Percentiles rank a stretch among this genome's conserved stretches.
phyloP scores from a whole-genome alignment of 257 asterid genomes.

The Pogostemon cablin region DNA sequence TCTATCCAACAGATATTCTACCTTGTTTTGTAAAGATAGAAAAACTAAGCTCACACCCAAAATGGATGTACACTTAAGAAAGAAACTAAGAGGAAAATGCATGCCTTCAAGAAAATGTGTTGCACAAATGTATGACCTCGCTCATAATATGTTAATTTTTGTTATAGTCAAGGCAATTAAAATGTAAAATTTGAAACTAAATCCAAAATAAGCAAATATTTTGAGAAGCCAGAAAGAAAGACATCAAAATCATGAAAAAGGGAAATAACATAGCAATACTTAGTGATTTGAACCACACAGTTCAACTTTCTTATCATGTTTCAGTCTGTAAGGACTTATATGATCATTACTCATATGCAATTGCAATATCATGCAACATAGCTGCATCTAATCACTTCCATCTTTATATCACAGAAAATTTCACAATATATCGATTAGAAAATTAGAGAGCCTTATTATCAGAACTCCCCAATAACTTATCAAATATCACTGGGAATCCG shows the following conservation, averaged over 20 bases:
- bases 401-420: neutral
- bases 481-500: too few relatives aligned
- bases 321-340: neutral
- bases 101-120: neutral
- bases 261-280: neutral
- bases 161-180: neutral
- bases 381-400: neutral
- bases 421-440: neutral
- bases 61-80: constrained; percentile 16
- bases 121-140: neutral
- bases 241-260: neutral
- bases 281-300: neutral
- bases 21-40: neutral
- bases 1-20: constrained; percentile 4
- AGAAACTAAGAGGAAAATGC: constrained; percentile 21
- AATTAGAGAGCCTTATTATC: neutral
- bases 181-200: neutral
- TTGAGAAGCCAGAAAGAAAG: neutral
- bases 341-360: neutral
- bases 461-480: too few relatives aligned
- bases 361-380: neutral
- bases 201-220: neutral
- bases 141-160: neutral
- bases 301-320: neutral
- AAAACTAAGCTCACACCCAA: neutral